Evolutionary conservation across 106 monocot species (phyloP), one percentile per base, ranked within the genome.

Genomic region (Agapanthus africanus): DNA sequence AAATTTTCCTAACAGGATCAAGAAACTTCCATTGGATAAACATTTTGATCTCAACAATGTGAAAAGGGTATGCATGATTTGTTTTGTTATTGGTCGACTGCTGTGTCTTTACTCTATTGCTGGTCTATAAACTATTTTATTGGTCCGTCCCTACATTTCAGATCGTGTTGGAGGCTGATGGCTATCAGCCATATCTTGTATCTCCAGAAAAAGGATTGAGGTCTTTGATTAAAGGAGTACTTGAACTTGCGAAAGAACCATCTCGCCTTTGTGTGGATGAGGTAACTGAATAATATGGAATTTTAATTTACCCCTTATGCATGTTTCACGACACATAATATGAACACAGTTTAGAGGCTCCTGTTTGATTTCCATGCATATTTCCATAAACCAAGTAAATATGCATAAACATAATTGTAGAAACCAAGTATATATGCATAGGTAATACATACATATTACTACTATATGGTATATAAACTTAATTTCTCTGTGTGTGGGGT

Each of bases 101-200:
- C 69, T 22, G 22, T 52, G 6, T n/a, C 1, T 1, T 23, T 1
- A 22, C 9, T 52, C 25, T 23, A 52, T 22, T 22, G 9, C 13
- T 22, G 25, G 52, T 52, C n/a, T n/a, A n/a, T 25, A 52, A 52
- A 22, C 6, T 23, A 0, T 52, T 14, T 25, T 0, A 22, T 2
- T n/a, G 52, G 13, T 2, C 13, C 25, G 7, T 5, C 13, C 15
- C 11, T 61, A 3, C 36, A 30, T 65, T 79, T 16, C 67, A 94
- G 94, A 82, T 94, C 90, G 94, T 94, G 54, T 54, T 94, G 39
- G 94, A 94, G 68, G 90, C 94, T 70, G 94, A 94, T 85, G 94
- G 94, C 59, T 93, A 93, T 74, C 90, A 94, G 44, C 94, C 94
- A 54, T 94, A 94, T 67, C 60, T 94, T 32, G 90, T 94, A 68